A percentile compares a stretch with the other conserved stretches of the same genome.
These are phyloP conservation scores for Colletotrichum lentis DNA, from an alignment of 2,329 filamentous ascomycete genomes.

Conservation along the genomic window DNA sequence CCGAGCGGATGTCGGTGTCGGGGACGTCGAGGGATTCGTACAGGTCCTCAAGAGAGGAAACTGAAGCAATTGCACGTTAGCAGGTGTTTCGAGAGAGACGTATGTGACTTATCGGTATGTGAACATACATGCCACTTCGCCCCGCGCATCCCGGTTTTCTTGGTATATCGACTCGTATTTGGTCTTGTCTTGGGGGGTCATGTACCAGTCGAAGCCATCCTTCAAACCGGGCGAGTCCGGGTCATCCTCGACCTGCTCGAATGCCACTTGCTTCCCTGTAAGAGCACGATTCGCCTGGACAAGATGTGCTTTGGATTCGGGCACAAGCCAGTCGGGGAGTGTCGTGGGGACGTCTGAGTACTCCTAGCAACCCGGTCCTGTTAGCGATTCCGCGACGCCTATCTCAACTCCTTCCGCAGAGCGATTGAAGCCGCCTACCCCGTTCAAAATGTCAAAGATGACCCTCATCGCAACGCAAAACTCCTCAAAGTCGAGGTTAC, in stretches of 20 bases:
- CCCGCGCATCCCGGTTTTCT: constrained; percentile 86
- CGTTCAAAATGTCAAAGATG: constrained; percentile 97
- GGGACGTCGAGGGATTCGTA: constrained; percentile 82
- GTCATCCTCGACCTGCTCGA: constrained; percentile 86
- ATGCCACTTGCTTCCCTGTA: constrained; percentile 79
- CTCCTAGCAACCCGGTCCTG: constrained; percentile 66
- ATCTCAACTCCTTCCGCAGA: neutral
- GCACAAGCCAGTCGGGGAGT: constrained; percentile 95
- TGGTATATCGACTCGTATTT: constrained; percentile 99
- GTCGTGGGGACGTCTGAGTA: constrained; percentile 85
- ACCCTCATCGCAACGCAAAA: constrained; percentile 99
- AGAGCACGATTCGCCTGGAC: constrained; percentile 85
- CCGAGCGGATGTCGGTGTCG: constrained; percentile 83
- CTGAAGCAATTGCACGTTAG: constrained; percentile 53
- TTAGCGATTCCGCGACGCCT: constrained; percentile 15
- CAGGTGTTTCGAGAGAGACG: neutral
- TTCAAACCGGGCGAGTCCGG: constrained; percentile 85
- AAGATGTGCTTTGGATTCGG: constrained; percentile 91
- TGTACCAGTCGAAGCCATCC: constrained; percentile 99
- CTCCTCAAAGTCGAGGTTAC: constrained; percentile 98
- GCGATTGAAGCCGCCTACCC: constrained; percentile 64
- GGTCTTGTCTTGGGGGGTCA: constrained; percentile 86
- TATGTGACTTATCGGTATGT: neutral
- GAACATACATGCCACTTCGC: constrained; percentile 78
- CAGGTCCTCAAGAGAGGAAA: constrained; percentile 79